phyloP scores from a whole-genome alignment of 2,329 filamentous ascomycete genomes.

The Lachnellula arida region DNA sequence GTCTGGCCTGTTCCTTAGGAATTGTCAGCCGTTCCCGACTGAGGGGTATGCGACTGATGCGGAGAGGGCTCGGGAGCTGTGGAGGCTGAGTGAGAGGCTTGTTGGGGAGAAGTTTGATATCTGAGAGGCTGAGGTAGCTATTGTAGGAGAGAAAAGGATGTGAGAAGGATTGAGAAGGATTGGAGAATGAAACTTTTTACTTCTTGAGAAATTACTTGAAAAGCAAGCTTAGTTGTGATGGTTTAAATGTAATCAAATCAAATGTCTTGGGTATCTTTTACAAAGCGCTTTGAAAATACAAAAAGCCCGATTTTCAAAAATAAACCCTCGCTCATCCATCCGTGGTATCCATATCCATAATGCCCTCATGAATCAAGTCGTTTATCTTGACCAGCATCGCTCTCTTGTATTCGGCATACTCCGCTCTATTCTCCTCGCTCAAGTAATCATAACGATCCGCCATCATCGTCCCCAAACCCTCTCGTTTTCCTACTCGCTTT shows the following conservation, averaged over 20 bases:
- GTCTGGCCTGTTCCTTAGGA: not conserved
- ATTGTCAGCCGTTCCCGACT: not conserved
- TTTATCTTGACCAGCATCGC: slow-evolving; percentile 52
- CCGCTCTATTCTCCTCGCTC: slow-evolving; percentile 55
- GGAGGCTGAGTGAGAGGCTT: slow-evolving; percentile 41
- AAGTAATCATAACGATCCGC: slow-evolving; percentile 70
- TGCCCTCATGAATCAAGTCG: slow-evolving; percentile 30
- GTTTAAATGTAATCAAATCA: too few species aligned
- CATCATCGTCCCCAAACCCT: slow-evolving; percentile 56
- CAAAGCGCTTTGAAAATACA: too few species aligned
- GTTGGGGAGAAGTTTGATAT: slow-evolving; percentile 36
- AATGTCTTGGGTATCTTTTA: too few species aligned
- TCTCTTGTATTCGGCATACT: slow-evolving; percentile 62
- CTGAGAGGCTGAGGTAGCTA: not conserved
- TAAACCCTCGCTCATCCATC: slow-evolving; percentile 1
- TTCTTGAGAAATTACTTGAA: too few species aligned
- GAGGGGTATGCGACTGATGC: not conserved
- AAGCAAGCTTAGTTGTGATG: too few species aligned
- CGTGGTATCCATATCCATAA: slow-evolving; percentile 8
- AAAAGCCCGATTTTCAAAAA: too few species aligned
- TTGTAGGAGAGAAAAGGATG: too few species aligned
- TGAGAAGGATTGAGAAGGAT: too few species aligned
- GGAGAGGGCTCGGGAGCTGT: slow-evolving; percentile 37
- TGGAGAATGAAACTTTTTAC: too few species aligned
- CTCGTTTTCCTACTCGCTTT: slow-evolving; percentile 13